Evolutionary conservation across 352 stramenopile species (phyloP).

Genomic region (Phytophthora nicotianae): DNA sequence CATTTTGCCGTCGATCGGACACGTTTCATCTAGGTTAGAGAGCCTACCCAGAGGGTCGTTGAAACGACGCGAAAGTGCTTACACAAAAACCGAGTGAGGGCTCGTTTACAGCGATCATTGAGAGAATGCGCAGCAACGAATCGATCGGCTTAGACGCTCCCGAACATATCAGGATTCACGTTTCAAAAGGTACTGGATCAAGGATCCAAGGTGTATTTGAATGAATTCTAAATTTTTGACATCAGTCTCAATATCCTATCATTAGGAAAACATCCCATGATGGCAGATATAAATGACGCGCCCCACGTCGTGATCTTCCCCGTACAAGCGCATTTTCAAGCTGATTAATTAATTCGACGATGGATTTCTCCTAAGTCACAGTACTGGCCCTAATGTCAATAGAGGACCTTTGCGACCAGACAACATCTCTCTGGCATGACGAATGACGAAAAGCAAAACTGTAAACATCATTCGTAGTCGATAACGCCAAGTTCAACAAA

Average conservation of each 20-base stretch:
- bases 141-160: no score
- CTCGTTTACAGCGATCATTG: not conserved
- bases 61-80: not conserved
- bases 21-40: not conserved
- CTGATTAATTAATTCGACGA: constrained; percentile 5
- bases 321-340: not conserved
- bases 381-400: constrained; percentile 1
- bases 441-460: constrained; percentile 3
- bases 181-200: no score
- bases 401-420: not conserved
- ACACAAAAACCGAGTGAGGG: not conserved
- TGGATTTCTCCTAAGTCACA: not conserved
- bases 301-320: not conserved
- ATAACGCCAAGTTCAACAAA: constrained; percentile 11
- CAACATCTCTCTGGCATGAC: constrained; percentile 7
- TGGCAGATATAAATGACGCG: not conserved
- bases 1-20: not conserved
- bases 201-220: no score
- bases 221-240: no score
- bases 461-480: not conserved
- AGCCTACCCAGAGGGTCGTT: not conserved
- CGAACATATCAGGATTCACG: not conserved
- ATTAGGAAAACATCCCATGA: no score
- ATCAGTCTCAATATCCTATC: no score
- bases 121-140: not conserved